Evolutionary conservation across 2,329 filamentous ascomycete genomes (phyloP), one percentile per base, ranked within the genome.

Genomic region (Dichotomopilus funicola): DNA sequence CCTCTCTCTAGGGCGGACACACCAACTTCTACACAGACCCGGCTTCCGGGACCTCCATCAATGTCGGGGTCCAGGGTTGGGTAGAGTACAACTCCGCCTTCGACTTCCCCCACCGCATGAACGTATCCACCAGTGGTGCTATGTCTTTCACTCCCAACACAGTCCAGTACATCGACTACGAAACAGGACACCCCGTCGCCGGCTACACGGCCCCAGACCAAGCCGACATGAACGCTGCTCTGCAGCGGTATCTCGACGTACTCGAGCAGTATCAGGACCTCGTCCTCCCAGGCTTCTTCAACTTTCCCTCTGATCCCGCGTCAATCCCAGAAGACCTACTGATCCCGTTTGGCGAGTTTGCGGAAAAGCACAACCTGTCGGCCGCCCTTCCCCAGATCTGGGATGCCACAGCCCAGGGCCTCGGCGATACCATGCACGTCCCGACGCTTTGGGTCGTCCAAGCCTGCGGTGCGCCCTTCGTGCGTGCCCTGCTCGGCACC

Each of bases 401-500:
- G 51, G 48, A 55, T 19, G 54, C 60, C 3, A 62, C 59, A 0
- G 62, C 57, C 27, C 54, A 57, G 19, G 61, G 61, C 4, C 52
- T 57, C 7, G 56, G 55, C 45, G 53, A 63, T 54, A 56, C 57
- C 41, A 48, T 61, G 52, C 44, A 59, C 47, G 13, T 54, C 33
- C 55, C 57, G 11, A 58, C 57, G 0, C 43, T 63, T 7, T 62
- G 41, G 12, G 49, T 62, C 3, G 53, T 61, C 37, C 59, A 60
- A 19, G 54, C 45, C 36, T 65, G 61, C 13, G 51, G 54, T 38
- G 37, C 58, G 5, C 34, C 51, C n/a, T 71, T 74, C 58, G 62
- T 68, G 1, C 63, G 67, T 12, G 66, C 65, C 2, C 64, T 74
- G 40, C 19, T 61, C 66, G 42, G 67, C 63, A 7, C 60, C 57